These are phyloP conservation scores for Paramecium biaurelia DNA, from an alignment of 73 alveolate genomes.

Conservation along the genomic window DNA sequence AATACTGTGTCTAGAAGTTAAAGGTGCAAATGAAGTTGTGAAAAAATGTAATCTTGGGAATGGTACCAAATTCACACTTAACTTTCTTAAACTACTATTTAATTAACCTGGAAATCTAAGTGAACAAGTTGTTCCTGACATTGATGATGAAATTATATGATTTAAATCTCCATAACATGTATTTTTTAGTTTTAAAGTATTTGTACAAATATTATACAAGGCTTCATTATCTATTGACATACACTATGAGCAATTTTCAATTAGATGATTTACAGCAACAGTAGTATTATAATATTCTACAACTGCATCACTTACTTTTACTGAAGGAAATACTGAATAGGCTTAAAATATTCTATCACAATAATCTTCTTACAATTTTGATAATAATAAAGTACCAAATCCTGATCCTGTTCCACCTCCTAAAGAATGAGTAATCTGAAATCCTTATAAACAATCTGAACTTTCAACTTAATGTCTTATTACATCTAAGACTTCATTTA, in stretches of 20 bases:
- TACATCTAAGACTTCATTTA: background rate
- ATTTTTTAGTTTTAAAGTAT: slow-evolving; percentile 51
- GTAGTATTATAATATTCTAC: slow-evolving; percentile 45
- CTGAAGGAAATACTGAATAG: slow-evolving; percentile 37
- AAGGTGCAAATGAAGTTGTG: slow-evolving; percentile 67
- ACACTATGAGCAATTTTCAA: slow-evolving; percentile 16
- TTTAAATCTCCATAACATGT: slow-evolving; percentile 69
- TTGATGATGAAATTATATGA: slow-evolving; percentile 64
- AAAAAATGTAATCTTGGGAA: slow-evolving; percentile 77
- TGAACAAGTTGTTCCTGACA: slow-evolving; percentile 68
- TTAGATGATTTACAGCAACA: background rate
- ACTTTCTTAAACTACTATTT: slow-evolving; percentile 70
- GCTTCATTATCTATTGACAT: slow-evolving; percentile 47
- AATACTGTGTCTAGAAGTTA: slow-evolving; percentile 38
- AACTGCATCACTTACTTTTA: slow-evolving; percentile 44
- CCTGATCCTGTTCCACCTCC: slow-evolving; percentile 64
- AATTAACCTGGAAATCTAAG: slow-evolving; percentile 74
- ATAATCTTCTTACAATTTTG: slow-evolving; percentile 33
- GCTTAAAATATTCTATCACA: slow-evolving; percentile 54
- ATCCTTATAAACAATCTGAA: slow-evolving; percentile 48
- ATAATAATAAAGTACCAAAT: slow-evolving; percentile 44
- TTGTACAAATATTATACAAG: slow-evolving; percentile 46
- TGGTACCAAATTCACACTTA: slow-evolving; percentile 69
- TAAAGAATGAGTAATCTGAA: slow-evolving; percentile 45
- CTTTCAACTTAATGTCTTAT: slow-evolving; percentile 45